Percentiles rank a stretch among this genome's conserved stretches.
These are phyloP conservation scores for Yamadazyma mexicana DNA, from an alignment of 1,139 yeast genomes.

Conservation along the genomic window DNA sequence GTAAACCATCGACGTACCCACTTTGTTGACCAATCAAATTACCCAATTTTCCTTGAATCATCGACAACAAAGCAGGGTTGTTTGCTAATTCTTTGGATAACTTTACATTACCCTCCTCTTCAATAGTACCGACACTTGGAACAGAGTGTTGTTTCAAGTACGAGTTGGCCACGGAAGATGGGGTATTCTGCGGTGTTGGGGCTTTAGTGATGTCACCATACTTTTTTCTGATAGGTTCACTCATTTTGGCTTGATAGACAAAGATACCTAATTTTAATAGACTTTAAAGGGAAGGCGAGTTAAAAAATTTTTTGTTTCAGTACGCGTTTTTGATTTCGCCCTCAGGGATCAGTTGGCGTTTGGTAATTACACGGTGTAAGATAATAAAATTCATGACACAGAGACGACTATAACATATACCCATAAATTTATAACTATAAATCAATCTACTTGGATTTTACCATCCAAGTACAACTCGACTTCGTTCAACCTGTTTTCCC, in stretches of 20 bases:
- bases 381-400: neutral
- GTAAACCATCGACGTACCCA: conserved; percentile 80
- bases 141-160: conserved; percentile 62
- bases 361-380: neutral
- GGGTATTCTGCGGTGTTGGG: conserved; percentile 99
- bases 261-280: neutral
- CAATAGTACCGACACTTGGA: conserved; percentile 77
- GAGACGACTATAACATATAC: neutral
- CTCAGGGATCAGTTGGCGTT: neutral
- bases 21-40: conserved; percentile 81
- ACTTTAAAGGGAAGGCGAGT: conserved; percentile 1
- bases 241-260: conserved; percentile 34
- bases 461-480: conserved; percentile 47
- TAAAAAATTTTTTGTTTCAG: conserved; percentile 7
- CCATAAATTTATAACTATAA: neutral
- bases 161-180: conserved; percentile 82
- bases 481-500: conserved; percentile 52
- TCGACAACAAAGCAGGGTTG: conserved; percentile 75
- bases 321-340: conserved; percentile 6
- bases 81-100: conserved; percentile 53
- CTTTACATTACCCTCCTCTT: conserved; percentile 48
- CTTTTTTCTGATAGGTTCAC: conserved; percentile 69
- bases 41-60: conserved; percentile 91
- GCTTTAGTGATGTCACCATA: conserved; percentile 84
- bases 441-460: conserved; percentile 12